phyloP scores from a whole-genome alignment of 1,139 yeast species.

The Suhomyces terraborum region DNA sequence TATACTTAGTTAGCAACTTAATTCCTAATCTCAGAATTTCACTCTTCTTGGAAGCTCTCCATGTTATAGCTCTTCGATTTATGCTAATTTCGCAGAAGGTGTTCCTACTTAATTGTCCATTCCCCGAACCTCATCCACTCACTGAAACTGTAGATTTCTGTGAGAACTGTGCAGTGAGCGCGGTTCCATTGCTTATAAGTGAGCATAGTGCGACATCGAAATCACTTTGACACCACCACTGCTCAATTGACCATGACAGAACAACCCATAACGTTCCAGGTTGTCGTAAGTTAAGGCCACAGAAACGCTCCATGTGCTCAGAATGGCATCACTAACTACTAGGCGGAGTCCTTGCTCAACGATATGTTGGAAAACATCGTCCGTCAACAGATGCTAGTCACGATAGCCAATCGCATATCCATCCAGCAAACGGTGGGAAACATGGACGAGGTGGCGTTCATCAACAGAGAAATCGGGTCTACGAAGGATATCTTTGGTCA shows the following conservation, averaged over 20 bases:
- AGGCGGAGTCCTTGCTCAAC: slow-evolving; percentile 29
- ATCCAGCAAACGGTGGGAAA: slow-evolving; percentile 24
- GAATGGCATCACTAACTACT: slow-evolving; percentile 6
- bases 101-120: too few relatives aligned
- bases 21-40: too few relatives aligned
- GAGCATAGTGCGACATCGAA: not conserved
- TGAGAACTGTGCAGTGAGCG: not conserved
- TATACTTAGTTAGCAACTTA: too few relatives aligned
- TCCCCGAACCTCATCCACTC: too few relatives aligned
- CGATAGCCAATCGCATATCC: slow-evolving; percentile 30
- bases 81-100: too few relatives aligned
- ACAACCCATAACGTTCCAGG: slow-evolving; percentile 20
- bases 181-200: not conserved
- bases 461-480: slow-evolving; percentile 18
- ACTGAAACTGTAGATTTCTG: too few relatives aligned
- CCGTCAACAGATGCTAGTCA: slow-evolving; percentile 35
- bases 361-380: slow-evolving; percentile 42
- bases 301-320: not conserved
- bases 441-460: slow-evolving; percentile 11
- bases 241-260: slow-evolving; percentile 17
- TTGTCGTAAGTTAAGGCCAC: slow-evolving; percentile 18
- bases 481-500: slow-evolving; percentile 44
- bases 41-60: too few relatives aligned
- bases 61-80: too few relatives aligned
- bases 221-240: not conserved